phyloP scores from a whole-genome alignment of 2,329 filamentous ascomycete genomes.

The Aspergillus arachidicola region DNA sequence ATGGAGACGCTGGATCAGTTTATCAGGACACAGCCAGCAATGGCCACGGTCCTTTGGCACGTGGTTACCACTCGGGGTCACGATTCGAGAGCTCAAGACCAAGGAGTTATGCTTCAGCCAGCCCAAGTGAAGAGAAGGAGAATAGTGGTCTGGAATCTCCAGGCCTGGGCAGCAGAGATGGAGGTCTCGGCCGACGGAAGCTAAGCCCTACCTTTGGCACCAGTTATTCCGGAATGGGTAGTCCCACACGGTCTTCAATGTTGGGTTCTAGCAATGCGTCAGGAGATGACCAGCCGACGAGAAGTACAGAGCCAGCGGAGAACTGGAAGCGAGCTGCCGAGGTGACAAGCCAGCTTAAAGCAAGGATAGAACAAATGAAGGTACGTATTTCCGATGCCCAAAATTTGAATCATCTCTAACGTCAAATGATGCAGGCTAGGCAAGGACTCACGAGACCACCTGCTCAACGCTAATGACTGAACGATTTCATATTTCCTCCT shows the following conservation, averaged over 20 bases:
- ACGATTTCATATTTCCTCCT: conserved; percentile 24
- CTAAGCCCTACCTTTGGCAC: conserved; percentile 47
- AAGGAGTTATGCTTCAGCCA: conserved; percentile 47
- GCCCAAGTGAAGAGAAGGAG: conserved; percentile 75
- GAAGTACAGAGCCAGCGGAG: conserved; percentile 65
- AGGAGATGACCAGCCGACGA: conserved; percentile 36
- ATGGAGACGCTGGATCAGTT: conserved; percentile 53
- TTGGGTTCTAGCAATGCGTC: conserved; percentile 39
- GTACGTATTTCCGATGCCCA: conserved; percentile 32
- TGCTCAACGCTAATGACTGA: conserved; percentile 37
- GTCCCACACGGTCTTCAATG: conserved; percentile 40
- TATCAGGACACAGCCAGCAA: conserved; percentile 42
- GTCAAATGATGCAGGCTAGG: conserved; percentile 38
- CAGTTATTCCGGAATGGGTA: conserved; percentile 38
- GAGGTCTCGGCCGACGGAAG: conserved; percentile 43
- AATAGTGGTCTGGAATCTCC: conserved; percentile 55
- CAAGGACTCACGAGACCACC: conserved; percentile 48
- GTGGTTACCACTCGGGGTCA: conserved; percentile 41
- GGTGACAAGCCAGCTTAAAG: conserved; percentile 96
- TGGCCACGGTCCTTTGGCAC: conserved; percentile 30
- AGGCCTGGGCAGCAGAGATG: conserved; percentile 32
- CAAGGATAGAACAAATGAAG: conserved; percentile 99
- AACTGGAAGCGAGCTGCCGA: conserved; percentile 97
- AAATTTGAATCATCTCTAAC: conserved; percentile 5
- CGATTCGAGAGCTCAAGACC: conserved; percentile 46